Evolutionary conservation across 2,329 filamentous ascomycete genomes (phyloP).

Genomic region (Colletotrichum ledebouriae): DNA sequence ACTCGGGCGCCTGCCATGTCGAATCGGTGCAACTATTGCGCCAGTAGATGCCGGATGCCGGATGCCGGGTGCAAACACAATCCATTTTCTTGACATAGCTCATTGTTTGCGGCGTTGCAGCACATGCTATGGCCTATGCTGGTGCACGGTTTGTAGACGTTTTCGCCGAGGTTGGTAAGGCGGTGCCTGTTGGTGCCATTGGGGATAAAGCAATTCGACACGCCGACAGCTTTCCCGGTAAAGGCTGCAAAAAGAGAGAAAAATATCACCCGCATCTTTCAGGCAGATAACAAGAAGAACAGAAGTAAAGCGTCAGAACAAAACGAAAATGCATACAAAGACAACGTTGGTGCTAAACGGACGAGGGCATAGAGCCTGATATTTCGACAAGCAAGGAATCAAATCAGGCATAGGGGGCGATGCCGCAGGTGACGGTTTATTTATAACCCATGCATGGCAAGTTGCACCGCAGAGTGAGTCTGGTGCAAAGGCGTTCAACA

Average conservation of each 20-base stretch:
- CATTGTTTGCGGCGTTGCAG: slow-evolving; percentile 12
- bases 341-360: no score
- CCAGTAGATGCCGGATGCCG: slow-evolving; percentile 34
- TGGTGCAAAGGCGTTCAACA: no score
- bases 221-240: neutral
- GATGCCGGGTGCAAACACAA: slow-evolving; percentile 27
- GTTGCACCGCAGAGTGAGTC: no score
- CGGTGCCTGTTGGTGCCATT: slow-evolving; percentile 19
- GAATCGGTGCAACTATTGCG: slow-evolving; percentile 40
- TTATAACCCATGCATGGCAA: no score
- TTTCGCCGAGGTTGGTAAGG: neutral
- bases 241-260: neutral
- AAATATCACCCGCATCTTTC: no score
- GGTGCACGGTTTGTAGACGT: slow-evolving; percentile 26
- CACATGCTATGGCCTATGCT: slow-evolving; percentile 26
- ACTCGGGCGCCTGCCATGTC: slow-evolving; percentile 44
- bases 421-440: no score
- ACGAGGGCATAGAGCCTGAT: no score
- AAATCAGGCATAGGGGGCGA: no score
- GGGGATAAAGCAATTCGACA: slow-evolving; percentile 15
- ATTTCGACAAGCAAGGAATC: no score
- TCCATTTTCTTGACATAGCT: slow-evolving; percentile 16
- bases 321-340: no score
- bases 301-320: no score
- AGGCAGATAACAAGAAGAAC: no score